These are phyloP conservation scores for Fraxinus angustifolia DNA, from an alignment of 305 asterid genomes.

Conservation along the genomic window DNA sequence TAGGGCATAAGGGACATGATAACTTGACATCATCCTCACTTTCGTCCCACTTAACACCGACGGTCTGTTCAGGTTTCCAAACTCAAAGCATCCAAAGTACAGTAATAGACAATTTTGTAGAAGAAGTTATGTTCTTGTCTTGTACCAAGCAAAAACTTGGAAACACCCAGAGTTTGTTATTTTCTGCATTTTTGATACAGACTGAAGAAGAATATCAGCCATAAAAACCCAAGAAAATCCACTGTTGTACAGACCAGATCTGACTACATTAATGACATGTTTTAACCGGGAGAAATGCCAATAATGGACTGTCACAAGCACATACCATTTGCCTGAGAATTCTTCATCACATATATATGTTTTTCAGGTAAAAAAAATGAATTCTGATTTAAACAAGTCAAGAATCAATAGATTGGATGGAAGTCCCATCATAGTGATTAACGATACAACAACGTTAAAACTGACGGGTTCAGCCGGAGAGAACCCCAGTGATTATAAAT, in stretches of 20 bases:
- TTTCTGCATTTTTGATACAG: constrained; percentile 15
- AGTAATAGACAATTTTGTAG: constrained; percentile 1
- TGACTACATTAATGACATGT: constrained; percentile 25
- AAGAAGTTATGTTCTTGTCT: constrained; percentile 1
- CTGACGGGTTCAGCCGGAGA: neutral
- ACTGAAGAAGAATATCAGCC: constrained; percentile 23
- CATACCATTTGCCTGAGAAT: constrained; percentile 25
- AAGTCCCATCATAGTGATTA: neutral
- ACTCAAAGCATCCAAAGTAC: neutral
- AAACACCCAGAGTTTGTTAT: constrained; percentile 20
- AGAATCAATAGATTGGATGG: neutral
- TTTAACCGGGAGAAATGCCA: constrained; percentile 25
- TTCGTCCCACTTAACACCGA: neutral
- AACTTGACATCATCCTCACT: neutral
- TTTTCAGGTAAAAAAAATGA: neutral
- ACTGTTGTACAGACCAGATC: constrained; percentile 19
- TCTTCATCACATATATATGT: constrained; percentile 1
- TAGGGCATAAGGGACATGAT: neutral
- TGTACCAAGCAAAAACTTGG: constrained; percentile 12
- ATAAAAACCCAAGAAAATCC: constrained; percentile 23
- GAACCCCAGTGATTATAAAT: neutral
- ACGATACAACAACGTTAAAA: neutral
- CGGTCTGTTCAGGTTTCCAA: neutral
- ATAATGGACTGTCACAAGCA: constrained; percentile 21
- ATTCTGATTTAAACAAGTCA: neutral